Base-by-base conservation (phyloP, 108 stramenopile genomes). In the Pseudonitzschia multiseries region DNA sequence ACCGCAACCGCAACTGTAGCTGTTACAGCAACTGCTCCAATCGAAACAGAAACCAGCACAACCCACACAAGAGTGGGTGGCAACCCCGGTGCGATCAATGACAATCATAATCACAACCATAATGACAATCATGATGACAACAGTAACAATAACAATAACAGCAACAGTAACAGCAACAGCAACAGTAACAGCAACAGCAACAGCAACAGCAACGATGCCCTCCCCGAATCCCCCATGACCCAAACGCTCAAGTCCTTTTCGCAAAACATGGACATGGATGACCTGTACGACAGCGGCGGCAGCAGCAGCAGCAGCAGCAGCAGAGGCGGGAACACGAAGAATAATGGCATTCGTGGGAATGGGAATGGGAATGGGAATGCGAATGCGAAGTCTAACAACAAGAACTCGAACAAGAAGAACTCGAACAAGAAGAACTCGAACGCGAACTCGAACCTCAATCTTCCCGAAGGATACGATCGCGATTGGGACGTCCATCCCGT, bases 181-280 rank as follows among this genome's bases (percentile, higher is more conserved):
- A 59, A 14, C 2, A 59, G 29, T 22, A n/a, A 59, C 36, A 36
- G 36, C 36, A 36, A 36, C 36, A 36, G 36, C 36, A 36, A 36
- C 36, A 36, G 6, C 36, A 59, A 26, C 1, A 59, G 26, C 0
- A 24, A 27, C 15, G 14, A 0, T 31, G 21, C 29, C 8, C 4
- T 31, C 26, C 28, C 21, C 15, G 57, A 59, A 59, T 59, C 57
- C 9, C 57, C 57, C 21, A 59, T 26, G 10, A 59, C 57, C 6
- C 21, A 59, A 14, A 59, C 57, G 26, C 57, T 59, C 57, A 59
- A 59, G 4, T 26, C 26, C 26, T 27, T 59, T 27, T 59, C 57
- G 29, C 57, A 59, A 59, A 27, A 59, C 29, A 59, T 59, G 57
- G 57, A 59, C 29, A 59, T 59, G 57, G 57, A 59, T 8, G n/a